Evolutionary conservation across 2,329 filamentous ascomycete species (phyloP).

Genomic region (Phymatotrichopsis omnivora): DNA sequence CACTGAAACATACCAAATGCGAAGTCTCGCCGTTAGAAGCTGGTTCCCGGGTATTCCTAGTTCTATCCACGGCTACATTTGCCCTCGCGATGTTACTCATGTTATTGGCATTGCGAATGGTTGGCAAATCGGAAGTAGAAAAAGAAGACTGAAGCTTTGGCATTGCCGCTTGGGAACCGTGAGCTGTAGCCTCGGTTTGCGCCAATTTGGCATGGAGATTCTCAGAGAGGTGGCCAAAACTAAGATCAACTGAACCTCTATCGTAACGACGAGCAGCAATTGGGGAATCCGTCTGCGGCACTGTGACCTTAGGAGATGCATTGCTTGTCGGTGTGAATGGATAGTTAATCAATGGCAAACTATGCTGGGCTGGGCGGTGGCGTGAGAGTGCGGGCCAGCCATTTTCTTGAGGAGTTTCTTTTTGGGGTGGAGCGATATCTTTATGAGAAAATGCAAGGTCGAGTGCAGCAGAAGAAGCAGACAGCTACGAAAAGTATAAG

Average conservation of each 20-base stretch:
- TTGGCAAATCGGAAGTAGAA: slow-evolving; percentile 81
- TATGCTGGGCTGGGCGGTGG: slow-evolving; percentile 55
- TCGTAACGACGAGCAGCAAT: slow-evolving; percentile 27
- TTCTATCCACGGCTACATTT: slow-evolving; percentile 23
- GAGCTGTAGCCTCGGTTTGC: slow-evolving; percentile 19
- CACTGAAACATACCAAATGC: slow-evolving; percentile 19
- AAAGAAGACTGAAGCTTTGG: slow-evolving; percentile 78
- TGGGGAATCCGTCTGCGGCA: slow-evolving; percentile 29
- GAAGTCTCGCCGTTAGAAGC: slow-evolving; percentile 26
- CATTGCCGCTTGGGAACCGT: slow-evolving; percentile 46
- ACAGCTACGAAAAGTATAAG: slow-evolving; percentile 51
- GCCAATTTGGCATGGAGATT: slow-evolving; percentile 23
- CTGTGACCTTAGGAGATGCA: slow-evolving; percentile 29
- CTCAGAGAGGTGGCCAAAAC: slow-evolving; percentile 23
- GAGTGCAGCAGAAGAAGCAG: slow-evolving; percentile 68
- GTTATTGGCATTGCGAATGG: slow-evolving; percentile 57
- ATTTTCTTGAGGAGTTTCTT: slow-evolving; percentile 39
- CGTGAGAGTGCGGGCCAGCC: slow-evolving; percentile 54
- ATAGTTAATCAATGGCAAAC: slow-evolving; percentile 46
- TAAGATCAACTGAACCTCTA: slow-evolving; percentile 21
- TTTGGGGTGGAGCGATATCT: slow-evolving; percentile 53
- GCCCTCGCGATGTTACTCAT: slow-evolving; percentile 38
- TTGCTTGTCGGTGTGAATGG: slow-evolving; percentile 31
- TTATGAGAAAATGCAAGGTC: slow-evolving; percentile 65
- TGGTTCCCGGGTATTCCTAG: slow-evolving; percentile 28